Percentiles rank a stretch among this genome's conserved stretches.
These are phyloP conservation scores for Syncephalastrum monosporum DNA, from an alignment of 371 early-diverging fungal species.

Conservation along the genomic window DNA sequence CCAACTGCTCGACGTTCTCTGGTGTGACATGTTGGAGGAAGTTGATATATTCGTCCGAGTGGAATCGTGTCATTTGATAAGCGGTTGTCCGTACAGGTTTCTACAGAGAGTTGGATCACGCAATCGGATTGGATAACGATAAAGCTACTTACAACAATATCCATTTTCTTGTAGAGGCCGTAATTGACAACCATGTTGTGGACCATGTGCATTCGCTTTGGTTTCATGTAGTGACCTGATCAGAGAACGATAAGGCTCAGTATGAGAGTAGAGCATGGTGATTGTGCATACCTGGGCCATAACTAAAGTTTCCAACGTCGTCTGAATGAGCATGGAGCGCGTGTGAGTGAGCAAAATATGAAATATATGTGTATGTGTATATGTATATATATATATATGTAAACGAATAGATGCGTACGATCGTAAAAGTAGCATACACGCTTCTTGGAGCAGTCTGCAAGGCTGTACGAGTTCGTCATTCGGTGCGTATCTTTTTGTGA, in stretches of 20 bases:
- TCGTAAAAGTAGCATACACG: constrained; percentile 82
- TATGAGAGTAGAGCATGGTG: neutral
- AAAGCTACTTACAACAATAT: constrained; percentile 64
- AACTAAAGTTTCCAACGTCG: constrained; percentile 88
- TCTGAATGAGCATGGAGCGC: constrained; percentile 31
- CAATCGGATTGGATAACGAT: no score
- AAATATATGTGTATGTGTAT: neutral
- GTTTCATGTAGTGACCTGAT: constrained; percentile 98
- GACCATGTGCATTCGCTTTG: constrained; percentile 97
- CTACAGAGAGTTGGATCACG: constrained; percentile 37
- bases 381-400: neutral
- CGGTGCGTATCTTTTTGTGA: neutral
- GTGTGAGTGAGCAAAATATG: neutral
- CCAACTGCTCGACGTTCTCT: constrained; percentile 84
- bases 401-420: constrained; percentile 38
- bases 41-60: constrained; percentile 99
- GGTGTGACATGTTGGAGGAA: constrained; percentile 95
- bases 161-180: constrained; percentile 95
- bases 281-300: constrained; percentile 70
- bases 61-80: constrained; percentile 97
- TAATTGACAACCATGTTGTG: constrained; percentile 97
- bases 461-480: constrained; percentile 51
- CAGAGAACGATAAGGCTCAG: constrained; percentile 2
- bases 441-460: constrained; percentile 53
- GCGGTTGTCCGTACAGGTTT: constrained; percentile 88